phyloP scores from a whole-genome alignment of 257 asterid species.

The Scutellaria galericulata region DNA sequence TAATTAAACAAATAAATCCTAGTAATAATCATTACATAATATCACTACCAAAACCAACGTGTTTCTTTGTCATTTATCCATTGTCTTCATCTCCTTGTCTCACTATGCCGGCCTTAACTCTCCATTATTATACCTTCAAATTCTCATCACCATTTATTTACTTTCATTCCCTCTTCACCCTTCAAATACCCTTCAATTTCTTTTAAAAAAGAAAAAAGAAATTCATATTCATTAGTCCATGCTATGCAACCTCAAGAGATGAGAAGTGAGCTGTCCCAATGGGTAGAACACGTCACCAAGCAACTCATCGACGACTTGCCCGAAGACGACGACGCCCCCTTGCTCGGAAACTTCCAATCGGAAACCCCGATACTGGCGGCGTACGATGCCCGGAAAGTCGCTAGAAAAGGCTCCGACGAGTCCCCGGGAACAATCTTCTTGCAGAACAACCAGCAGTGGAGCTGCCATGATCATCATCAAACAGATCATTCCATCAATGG shows the following conservation, averaged over 20 bases:
- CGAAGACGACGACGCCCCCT: conserved; percentile 5
- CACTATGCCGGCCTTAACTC: conserved; percentile 74
- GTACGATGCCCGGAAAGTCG: conserved; percentile 28
- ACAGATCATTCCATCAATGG: background rate
- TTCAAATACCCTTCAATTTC: conserved; percentile 38
- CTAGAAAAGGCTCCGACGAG: conserved; percentile 37
- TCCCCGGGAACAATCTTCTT: conserved; percentile 27
- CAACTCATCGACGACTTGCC: conserved; percentile 67
- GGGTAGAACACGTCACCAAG: conserved; percentile 73
- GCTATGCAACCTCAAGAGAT: conserved; percentile 56
- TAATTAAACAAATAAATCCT: background rate
- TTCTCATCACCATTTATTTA: conserved; percentile 38
- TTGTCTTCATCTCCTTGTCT: conserved; percentile 54
- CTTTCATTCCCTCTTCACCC: conserved; percentile 33
- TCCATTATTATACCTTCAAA: conserved; percentile 25
- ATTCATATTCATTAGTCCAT: conserved; percentile 25
- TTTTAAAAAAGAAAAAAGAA: background rate
- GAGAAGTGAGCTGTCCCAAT: conserved; percentile 54
- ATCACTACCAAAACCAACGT: conserved; percentile 56
- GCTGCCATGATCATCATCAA: background rate
- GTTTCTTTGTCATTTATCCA: conserved; percentile 46
- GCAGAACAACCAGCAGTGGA: too few species aligned
- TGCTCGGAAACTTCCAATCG: conserved; percentile 14
- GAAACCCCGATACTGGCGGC: background rate
- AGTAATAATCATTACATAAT: conserved; percentile 14